phyloP scores from a whole-genome alignment of 2,329 filamentous ascomycete species.

The Emmonsia crescens region DNA sequence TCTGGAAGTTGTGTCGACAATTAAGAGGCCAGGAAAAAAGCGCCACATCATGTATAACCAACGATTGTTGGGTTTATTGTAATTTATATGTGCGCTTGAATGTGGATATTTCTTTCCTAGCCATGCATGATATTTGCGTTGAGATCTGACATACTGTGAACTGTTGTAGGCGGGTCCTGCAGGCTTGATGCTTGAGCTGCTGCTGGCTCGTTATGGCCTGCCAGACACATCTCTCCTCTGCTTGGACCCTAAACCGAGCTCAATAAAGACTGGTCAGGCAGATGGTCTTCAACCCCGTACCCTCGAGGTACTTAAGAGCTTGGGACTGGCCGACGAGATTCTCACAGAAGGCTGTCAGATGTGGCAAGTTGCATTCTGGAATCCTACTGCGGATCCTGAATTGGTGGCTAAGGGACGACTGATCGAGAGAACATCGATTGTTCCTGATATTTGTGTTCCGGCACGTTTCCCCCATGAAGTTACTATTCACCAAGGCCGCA shows the following conservation, averaged over 20 bases:
- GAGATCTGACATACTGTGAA: neutral
- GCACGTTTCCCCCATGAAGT: conserved; percentile 15
- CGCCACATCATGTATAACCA: neutral
- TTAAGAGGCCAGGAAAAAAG: neutral
- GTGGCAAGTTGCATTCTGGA: conserved; percentile 58
- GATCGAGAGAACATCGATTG: conserved; percentile 30
- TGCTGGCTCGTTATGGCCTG: conserved; percentile 34
- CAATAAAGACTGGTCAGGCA: conserved; percentile 31
- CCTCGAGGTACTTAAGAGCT: conserved; percentile 31
- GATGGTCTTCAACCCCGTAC: conserved; percentile 34
- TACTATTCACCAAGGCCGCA: neutral
- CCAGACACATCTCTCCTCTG: conserved; percentile 29
- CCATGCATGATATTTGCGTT: neutral
- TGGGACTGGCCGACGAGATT: conserved; percentile 30
- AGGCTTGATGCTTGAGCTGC: conserved; percentile 31
- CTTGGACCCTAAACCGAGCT: conserved; percentile 20
- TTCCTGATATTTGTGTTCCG: conserved; percentile 1
- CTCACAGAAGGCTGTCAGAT: conserved; percentile 62
- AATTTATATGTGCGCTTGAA: neutral
- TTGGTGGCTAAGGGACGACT: conserved; percentile 34
- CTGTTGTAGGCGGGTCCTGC: conserved; percentile 34
- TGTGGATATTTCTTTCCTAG: neutral
- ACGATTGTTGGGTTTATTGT: neutral
- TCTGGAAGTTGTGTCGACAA: neutral
- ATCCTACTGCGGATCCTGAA: conserved; percentile 31